phyloP scores from a whole-genome alignment of 768 basidiomycete genomes.

The Megacollybia marginata region DNA sequence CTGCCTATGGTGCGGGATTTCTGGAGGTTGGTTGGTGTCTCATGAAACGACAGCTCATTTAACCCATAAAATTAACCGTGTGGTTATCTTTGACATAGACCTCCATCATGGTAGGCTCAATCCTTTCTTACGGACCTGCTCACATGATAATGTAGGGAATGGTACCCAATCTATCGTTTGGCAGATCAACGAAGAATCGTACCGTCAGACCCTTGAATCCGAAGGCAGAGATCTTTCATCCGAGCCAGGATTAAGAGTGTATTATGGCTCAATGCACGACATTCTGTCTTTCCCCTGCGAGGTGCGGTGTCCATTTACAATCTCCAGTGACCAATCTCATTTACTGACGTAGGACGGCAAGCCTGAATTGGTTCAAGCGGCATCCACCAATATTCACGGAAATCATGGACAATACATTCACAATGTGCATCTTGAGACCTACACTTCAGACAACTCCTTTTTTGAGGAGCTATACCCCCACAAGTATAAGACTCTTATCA shows the following conservation, averaged over 20 bases:
- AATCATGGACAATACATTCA: slow-evolving; percentile 84
- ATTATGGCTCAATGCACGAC: slow-evolving; percentile 93
- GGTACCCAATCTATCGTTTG: slow-evolving; percentile 90
- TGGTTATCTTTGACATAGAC: slow-evolving; percentile 89
- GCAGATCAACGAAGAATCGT: slow-evolving; percentile 86
- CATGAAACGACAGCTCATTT: slow-evolving; percentile 58
- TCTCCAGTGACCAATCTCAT: neutral
- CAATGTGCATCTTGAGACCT: slow-evolving; percentile 77
- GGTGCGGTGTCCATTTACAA: slow-evolving; percentile 28
- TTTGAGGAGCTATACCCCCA: slow-evolving; percentile 65
- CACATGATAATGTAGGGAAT: slow-evolving; percentile 49
- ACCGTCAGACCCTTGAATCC: slow-evolving; percentile 56
- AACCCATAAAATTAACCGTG: slow-evolving; percentile 65
- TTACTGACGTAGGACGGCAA: slow-evolving; percentile 63
- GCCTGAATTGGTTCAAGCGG: slow-evolving; percentile 70
- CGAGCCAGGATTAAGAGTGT: slow-evolving; percentile 47
- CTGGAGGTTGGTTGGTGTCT: neutral
- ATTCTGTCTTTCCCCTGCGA: slow-evolving; percentile 90
- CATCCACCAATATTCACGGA: slow-evolving; percentile 73
- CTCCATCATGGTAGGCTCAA: slow-evolving; percentile 67
- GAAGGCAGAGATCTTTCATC: slow-evolving; percentile 24
- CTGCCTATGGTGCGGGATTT: slow-evolving; percentile 68
- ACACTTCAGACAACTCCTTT: slow-evolving; percentile 66
- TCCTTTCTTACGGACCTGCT: neutral
- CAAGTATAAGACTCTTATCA: slow-evolving; percentile 54